phyloP scores from a whole-genome alignment of 2,329 filamentous ascomycete genomes.

The Metarhizium sp. region DNA sequence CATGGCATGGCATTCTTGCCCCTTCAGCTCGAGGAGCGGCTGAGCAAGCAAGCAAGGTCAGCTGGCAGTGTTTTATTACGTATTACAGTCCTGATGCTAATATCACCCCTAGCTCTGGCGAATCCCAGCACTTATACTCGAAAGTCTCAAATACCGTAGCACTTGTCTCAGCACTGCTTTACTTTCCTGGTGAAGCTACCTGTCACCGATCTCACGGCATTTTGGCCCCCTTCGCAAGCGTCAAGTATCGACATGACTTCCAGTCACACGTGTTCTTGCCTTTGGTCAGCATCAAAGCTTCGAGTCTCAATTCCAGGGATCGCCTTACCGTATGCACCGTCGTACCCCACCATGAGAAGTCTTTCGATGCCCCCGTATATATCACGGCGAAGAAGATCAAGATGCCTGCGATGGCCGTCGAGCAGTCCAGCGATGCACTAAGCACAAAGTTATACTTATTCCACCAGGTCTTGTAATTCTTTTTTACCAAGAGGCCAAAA shows the following conservation, averaged over 20 bases:
- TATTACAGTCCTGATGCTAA: too few species aligned
- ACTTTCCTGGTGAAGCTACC: not conserved
- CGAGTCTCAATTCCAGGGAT: not conserved
- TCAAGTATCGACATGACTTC: not conserved
- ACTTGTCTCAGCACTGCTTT: too few species aligned
- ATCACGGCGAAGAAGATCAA: slow-evolving; percentile 24
- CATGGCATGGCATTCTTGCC: too few species aligned
- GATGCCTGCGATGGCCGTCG: slow-evolving; percentile 21
- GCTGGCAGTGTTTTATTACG: too few species aligned
- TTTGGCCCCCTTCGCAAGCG: not conserved
- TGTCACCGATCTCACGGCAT: not conserved
- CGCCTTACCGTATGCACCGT: not conserved
- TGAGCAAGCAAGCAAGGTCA: too few species aligned
- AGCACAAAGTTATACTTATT: slow-evolving; percentile 22
- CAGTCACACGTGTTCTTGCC: not conserved
- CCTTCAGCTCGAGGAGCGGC: too few species aligned
- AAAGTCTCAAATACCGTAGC: too few species aligned
- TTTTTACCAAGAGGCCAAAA: slow-evolving; percentile 17
- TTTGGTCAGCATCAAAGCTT: not conserved
- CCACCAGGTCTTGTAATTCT: slow-evolving; percentile 19
- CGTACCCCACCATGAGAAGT: slow-evolving; percentile 22
- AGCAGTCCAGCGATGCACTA: slow-evolving; percentile 21
- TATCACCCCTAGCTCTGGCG: too few species aligned
- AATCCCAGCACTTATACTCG: too few species aligned
- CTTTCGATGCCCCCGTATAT: slow-evolving; percentile 16